phyloP scores from a whole-genome alignment of 2,329 filamentous ascomycete genomes.

The Lasiodiplodia hormozganensis region DNA sequence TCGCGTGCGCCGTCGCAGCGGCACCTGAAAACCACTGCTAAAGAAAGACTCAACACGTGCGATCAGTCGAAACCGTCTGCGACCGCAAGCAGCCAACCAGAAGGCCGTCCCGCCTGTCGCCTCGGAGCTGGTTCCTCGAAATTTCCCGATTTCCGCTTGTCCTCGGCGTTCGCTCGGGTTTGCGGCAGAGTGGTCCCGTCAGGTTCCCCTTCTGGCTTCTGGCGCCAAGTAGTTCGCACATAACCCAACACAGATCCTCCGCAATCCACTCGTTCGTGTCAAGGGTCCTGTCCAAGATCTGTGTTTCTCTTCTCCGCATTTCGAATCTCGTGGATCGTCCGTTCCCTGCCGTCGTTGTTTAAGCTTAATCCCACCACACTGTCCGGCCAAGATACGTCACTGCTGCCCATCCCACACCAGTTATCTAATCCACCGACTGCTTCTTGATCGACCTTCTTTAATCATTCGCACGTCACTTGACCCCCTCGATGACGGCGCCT shows the following conservation, averaged over 20 bases:
- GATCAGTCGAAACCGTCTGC: not conserved
- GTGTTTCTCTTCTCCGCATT: constrained; percentile 23
- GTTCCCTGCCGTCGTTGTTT: constrained; percentile 8
- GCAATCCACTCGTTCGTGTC: constrained; percentile 18
- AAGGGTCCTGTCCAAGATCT: constrained; percentile 26
- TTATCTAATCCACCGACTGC: not conserved
- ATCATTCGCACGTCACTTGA: constrained; percentile 1
- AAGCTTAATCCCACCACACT: constrained; percentile 22
- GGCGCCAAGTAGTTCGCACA: constrained; percentile 10
- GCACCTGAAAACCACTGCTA: not conserved
- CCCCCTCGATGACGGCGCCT: not conserved
- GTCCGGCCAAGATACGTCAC: constrained; percentile 2
- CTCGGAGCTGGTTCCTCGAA: constrained; percentile 8
- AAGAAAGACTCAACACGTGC: not conserved
- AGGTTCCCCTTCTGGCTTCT: constrained; percentile 1
- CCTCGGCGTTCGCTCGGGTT: constrained; percentile 14
- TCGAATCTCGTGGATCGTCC: constrained; percentile 3
- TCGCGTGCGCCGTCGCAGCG: not conserved
- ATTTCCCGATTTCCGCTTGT: not conserved
- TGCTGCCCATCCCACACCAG: not conserved
- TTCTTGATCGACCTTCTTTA: not conserved
- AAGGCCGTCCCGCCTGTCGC: not conserved
- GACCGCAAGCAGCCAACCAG: constrained; percentile 7
- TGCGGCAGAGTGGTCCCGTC: constrained; percentile 5
- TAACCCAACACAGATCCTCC: constrained; percentile 26